Percentiles rank a stretch among this genome's conserved stretches.
Conservation (phyloP, 2,329 filamentous ascomycete species). For the Emmonsiellopsis sp. region DNA sequence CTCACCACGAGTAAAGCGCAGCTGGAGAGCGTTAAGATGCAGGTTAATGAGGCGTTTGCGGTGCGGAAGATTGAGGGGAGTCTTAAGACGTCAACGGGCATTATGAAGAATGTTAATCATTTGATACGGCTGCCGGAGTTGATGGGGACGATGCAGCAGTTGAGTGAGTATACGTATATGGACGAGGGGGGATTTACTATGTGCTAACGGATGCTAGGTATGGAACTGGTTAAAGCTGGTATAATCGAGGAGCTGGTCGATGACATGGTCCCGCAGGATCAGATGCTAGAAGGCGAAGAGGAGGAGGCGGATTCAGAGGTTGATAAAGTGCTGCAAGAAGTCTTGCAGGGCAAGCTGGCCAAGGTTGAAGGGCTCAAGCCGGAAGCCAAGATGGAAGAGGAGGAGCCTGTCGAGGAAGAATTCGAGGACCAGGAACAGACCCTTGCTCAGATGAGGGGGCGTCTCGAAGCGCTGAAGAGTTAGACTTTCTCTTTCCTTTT, state of each 20-base stretch:
- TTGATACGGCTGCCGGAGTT: constrained; percentile 78
- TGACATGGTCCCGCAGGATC: constrained; percentile 68
- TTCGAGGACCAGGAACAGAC: constrained; percentile 83
- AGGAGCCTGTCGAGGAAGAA: constrained; percentile 54
- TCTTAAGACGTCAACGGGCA: constrained; percentile 73
- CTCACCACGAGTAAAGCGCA: constrained; percentile 85
- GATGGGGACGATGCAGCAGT: constrained; percentile 76
- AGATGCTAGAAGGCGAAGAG: constrained; percentile 60
- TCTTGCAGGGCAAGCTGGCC: constrained; percentile 72
- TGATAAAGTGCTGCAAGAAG: constrained; percentile 84
- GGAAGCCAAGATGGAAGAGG: constrained; percentile 25
- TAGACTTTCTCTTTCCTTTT: constrained; percentile 30
- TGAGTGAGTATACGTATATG: constrained; percentile 7
- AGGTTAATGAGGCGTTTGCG: constrained; percentile 92
- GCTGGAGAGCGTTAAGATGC: constrained; percentile 88
- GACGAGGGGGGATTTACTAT: constrained; percentile 21
- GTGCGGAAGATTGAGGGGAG: constrained; percentile 93
- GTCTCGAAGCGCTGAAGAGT: constrained; percentile 84
- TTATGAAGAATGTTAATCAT: constrained; percentile 95
- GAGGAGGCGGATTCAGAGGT: constrained; percentile 78
- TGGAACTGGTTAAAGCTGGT: constrained; percentile 82
- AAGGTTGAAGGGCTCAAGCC: constrained; percentile 54
- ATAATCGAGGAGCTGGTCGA: constrained; percentile 97
- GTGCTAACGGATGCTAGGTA: constrained; percentile 27
- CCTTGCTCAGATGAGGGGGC: constrained; percentile 87